Evolutionary conservation across 768 basidiomycete species (phyloP).

Genomic region (Naganishia onofrii): DNA sequence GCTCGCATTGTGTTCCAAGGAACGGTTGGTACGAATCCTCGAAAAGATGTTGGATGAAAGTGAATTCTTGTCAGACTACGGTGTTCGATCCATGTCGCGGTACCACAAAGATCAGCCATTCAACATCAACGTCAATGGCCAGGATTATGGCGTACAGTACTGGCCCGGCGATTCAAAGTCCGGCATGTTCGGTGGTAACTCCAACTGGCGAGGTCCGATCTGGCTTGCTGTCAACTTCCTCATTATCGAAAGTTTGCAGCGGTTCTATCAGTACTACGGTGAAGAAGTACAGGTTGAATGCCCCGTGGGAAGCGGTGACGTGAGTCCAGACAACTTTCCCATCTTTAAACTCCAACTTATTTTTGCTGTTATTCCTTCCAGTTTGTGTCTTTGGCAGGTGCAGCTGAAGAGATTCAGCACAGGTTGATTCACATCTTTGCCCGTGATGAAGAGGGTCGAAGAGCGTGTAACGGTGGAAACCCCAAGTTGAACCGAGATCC

Average conservation of each 20-base stretch:
- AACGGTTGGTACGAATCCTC: conserved; percentile 78
- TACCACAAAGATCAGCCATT: conserved; percentile 86
- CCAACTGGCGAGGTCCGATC: conserved; percentile 89
- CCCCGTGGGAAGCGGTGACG: conserved; percentile 90
- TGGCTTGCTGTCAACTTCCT: conserved; percentile 95
- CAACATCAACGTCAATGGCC: conserved; percentile 89
- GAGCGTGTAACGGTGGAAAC: conserved; percentile 90
- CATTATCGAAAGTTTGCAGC: conserved; percentile 87
- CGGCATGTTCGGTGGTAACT: conserved; percentile 81
- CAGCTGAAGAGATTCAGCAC: conserved; percentile 97
- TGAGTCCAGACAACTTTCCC: conserved; percentile 22
- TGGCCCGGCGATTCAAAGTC: conserved; percentile 98
- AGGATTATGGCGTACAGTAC: conserved; percentile 86
- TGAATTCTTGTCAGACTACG: conserved; percentile 93
- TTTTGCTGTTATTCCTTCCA: not conserved
- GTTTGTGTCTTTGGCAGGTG: conserved; percentile 75
- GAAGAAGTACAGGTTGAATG: conserved; percentile 89
- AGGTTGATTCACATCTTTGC: conserved; percentile 97
- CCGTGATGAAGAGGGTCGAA: conserved; percentile 77
- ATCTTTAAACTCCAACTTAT: conserved; percentile 16
- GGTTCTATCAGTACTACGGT: conserved; percentile 93
- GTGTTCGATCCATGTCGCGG: conserved; percentile 95
- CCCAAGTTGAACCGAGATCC: conserved; percentile 83
- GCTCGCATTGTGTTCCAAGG: conserved; percentile 86
- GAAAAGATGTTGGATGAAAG: conserved; percentile 97